phyloP scores from a whole-genome alignment of 495 filamentous ascomycete genomes.

The Tetracladium marchalianum region DNA sequence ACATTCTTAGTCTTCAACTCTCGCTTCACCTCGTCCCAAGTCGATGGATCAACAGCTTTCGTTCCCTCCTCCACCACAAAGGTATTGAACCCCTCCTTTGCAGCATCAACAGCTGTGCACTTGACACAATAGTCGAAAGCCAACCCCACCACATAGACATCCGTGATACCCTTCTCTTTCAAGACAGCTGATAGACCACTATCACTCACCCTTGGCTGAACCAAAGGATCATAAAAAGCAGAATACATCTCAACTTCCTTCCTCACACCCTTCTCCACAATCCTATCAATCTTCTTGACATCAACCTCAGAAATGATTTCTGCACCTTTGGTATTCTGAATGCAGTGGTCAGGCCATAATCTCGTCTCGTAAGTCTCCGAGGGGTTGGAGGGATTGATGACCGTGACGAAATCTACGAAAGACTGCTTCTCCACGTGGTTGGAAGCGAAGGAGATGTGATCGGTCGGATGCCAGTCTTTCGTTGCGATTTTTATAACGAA shows the following conservation, averaged over 20 bases:
- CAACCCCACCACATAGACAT: slow-evolving; percentile 76
- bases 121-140: slow-evolving; percentile 89
- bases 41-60: slow-evolving; percentile 49
- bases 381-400: slow-evolving; percentile 59
- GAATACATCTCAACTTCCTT: slow-evolving; percentile 81
- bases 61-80: slow-evolving; percentile 73
- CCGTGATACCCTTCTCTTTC: slow-evolving; percentile 46
- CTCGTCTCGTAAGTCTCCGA: slow-evolving; percentile 53
- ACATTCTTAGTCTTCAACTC: slow-evolving; percentile 45
- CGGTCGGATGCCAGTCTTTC: slow-evolving; percentile 75
- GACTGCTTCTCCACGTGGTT: slow-evolving; percentile 64
- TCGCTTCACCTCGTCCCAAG: slow-evolving; percentile 46
- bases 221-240: slow-evolving; percentile 67
- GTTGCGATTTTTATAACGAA: slow-evolving; percentile 72
- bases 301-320: slow-evolving; percentile 69
- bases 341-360: slow-evolving; percentile 88
- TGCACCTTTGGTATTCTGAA: slow-evolving; percentile 63
- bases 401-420: slow-evolving; percentile 50
- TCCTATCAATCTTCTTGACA: slow-evolving; percentile 41
- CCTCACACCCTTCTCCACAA: slow-evolving; percentile 71
- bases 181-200: slow-evolving; percentile 50
- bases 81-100: slow-evolving; percentile 63
- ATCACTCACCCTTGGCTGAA: slow-evolving; percentile 41
- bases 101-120: slow-evolving; percentile 67
- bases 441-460: slow-evolving; percentile 83